These are phyloP conservation scores for Hamamelis virginiana DNA, from an alignment of 164 flowering plant genomes.

Conservation along the genomic window DNA sequence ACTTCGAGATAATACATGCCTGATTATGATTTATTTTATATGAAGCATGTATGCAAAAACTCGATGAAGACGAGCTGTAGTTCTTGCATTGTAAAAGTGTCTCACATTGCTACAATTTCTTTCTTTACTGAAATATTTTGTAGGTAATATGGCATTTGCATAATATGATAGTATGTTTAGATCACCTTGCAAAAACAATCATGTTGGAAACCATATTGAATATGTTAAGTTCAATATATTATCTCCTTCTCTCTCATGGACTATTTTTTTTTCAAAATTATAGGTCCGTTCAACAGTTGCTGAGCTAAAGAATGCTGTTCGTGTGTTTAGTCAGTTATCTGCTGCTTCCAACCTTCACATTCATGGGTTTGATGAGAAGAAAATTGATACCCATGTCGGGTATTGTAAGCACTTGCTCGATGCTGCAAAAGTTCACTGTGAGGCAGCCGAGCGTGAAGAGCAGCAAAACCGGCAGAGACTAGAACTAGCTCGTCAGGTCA, in stretches of 20 bases:
- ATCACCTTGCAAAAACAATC: too few relatives aligned
- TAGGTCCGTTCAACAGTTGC: constrained; percentile 87
- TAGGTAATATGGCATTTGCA: background rate
- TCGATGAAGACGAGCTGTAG: background rate
- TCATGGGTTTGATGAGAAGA: constrained; percentile 97
- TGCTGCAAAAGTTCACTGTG: constrained; percentile 88
- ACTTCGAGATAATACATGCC: too few relatives aligned
- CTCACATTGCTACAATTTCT: background rate
- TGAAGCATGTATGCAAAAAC: too few relatives aligned
- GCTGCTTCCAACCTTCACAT: constrained; percentile 76
- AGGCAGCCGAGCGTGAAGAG: constrained; percentile 94
- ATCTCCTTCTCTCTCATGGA: constrained; percentile 3
- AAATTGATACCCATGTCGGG: constrained; percentile 91
- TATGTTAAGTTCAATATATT: background rate
- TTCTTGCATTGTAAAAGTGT: background rate
- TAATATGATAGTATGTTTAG: too few relatives aligned
- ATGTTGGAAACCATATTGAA: too few relatives aligned
- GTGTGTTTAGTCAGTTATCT: constrained; percentile 83
- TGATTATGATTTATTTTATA: background rate
- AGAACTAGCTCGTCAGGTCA: constrained; percentile 83
- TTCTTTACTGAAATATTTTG: background rate
- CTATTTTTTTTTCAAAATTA: constrained; percentile 6
- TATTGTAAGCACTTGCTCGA: constrained; percentile 92
- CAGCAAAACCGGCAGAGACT: constrained; percentile 71
- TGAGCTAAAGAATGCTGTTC: constrained; percentile 90